Evolutionary conservation across 768 basidiomycete genomes (phyloP), one percentile per base, ranked within the genome.

Genomic region (Lactarius hengduanensis): DNA sequence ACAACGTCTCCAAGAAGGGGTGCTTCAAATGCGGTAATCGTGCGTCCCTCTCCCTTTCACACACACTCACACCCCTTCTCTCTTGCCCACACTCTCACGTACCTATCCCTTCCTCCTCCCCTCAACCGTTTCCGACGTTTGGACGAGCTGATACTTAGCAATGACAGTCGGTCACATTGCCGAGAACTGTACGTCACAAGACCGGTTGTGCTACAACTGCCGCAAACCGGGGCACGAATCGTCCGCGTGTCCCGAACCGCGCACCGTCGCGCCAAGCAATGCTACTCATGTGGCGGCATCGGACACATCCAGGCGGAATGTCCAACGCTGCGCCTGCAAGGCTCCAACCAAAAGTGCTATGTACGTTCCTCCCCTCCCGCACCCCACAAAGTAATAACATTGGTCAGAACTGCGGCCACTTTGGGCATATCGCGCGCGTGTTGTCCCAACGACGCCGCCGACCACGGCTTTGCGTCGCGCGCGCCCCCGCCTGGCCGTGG

Each of bases 11-110:
- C 67, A 88, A 87, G 83, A 94, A 92, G 81, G 91, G 91, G 70
- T 94, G 92, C 76, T 94, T 90, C 81, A 96, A 94, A 82, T 96
- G 94, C 76, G 94, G 94, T 76, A 94, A 94, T 78, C 83, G 93
- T 92, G 76, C 79, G 88, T 85, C 69, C 54, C 9, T 59, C 62
- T 70, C 50, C 65, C 62, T 28, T 10, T 20, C 22, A 15, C 16
- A 10, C 54, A 38, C 34, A 2, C 36, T 38, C 11, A 13, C 36
- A 38, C 36, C 36, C 28, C 30, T 20, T 32, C 55, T 65, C 43
- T 55, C 40, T 61, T 53, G 62, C 59, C 63, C 38, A 38, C 4
- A 13, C 38, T 38, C 32, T 8, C 26, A 15, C 11, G 15, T 22
- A 18, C 45, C 28, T 4, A 13, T 40, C 28, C 18, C 43, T 38